Conservation (phyloP, 768 basidiomycete genomes). For the Phanerochaete carnosa region DNA sequence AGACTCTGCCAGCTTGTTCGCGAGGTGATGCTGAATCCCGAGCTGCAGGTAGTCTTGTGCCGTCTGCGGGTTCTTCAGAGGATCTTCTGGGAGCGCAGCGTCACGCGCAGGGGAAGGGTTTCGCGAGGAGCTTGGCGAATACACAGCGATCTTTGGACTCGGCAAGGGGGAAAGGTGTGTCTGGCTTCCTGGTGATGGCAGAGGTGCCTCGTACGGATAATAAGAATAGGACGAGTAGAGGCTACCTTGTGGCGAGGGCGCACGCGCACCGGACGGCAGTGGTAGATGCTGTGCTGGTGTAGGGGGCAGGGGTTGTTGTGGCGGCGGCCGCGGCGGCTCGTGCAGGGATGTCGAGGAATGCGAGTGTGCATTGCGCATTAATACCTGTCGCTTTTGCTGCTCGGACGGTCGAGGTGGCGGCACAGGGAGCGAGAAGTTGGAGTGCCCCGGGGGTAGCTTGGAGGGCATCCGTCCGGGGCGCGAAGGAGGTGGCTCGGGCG, state of each 20-base stretch:
- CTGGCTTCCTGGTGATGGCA: slow-evolving; percentile 36
- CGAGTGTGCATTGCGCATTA: slow-evolving; percentile 56
- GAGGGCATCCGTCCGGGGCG: slow-evolving; percentile 17
- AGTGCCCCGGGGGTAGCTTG: slow-evolving; percentile 9
- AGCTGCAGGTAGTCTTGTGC: slow-evolving; percentile 71
- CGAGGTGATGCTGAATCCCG: slow-evolving; percentile 77
- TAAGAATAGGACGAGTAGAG: slow-evolving; percentile 68
- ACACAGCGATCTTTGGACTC: slow-evolving; percentile 9
- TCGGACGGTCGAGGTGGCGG: slow-evolving; percentile 40
- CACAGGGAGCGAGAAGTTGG: slow-evolving; percentile 48
- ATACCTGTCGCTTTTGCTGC: slow-evolving; percentile 39
- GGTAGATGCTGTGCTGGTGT: slow-evolving; percentile 4
- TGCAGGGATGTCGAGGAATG: slow-evolving; percentile 26
- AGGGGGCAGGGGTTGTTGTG: slow-evolving; percentile 15
- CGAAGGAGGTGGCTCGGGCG: not conserved
- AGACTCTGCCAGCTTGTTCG: slow-evolving; percentile 64
- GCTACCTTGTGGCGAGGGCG: slow-evolving; percentile 33
- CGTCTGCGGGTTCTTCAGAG: slow-evolving; percentile 26
- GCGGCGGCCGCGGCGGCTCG: not conserved
- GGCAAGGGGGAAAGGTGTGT: slow-evolving; percentile 11
- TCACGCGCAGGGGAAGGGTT: slow-evolving; percentile 1
- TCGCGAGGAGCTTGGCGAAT: slow-evolving; percentile 9
- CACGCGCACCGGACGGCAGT: slow-evolving; percentile 35
- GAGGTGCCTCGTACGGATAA: slow-evolving; percentile 50
- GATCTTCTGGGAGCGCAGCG: slow-evolving; percentile 1